phyloP scores from a whole-genome alignment of 2,329 filamentous ascomycete genomes.

The Teratosphaeriaceae sp. region DNA sequence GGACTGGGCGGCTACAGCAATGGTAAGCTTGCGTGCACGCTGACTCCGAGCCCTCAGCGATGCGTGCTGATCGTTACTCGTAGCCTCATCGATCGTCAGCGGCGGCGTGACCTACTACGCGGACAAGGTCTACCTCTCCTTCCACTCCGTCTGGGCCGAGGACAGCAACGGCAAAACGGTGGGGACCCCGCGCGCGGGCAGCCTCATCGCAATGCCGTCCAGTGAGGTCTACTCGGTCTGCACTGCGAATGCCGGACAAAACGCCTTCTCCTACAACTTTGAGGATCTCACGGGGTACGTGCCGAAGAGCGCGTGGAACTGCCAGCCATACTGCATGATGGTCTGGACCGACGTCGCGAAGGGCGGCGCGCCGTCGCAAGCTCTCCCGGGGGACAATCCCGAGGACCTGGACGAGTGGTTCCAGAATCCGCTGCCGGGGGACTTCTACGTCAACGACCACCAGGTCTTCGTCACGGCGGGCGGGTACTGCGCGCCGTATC shows the following conservation, averaged over 20 bases:
- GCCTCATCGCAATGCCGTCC: neutral
- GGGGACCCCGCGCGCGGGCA: neutral
- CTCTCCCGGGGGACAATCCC: neutral
- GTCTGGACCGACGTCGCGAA: neutral
- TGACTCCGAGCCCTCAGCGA: no score
- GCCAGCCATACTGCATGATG: constrained; percentile 2
- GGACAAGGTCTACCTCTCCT: constrained; percentile 3
- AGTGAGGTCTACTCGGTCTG: constrained; percentile 2
- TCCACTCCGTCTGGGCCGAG: constrained; percentile 1
- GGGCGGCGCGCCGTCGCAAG: neutral
- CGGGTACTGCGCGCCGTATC: neutral
- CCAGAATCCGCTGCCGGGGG: neutral
- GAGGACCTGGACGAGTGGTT: neutral
- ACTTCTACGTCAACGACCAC: constrained; percentile 3
- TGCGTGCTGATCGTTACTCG: no score
- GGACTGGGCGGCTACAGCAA: neutral
- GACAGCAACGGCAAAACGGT: constrained; percentile 1
- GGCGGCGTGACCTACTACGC: constrained; percentile 1
- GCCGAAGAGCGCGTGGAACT: constrained; percentile 3
- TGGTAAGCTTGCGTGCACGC: neutral
- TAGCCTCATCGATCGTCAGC: constrained; percentile 1
- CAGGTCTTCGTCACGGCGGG: neutral
- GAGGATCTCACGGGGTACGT: constrained; percentile 1
- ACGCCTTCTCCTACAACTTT: constrained; percentile 2
- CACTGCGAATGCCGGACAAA: neutral